Base-by-base conservation (phyloP, 192 early-diverging fungal genomes). In the Funneliformis geosporum region DNA sequence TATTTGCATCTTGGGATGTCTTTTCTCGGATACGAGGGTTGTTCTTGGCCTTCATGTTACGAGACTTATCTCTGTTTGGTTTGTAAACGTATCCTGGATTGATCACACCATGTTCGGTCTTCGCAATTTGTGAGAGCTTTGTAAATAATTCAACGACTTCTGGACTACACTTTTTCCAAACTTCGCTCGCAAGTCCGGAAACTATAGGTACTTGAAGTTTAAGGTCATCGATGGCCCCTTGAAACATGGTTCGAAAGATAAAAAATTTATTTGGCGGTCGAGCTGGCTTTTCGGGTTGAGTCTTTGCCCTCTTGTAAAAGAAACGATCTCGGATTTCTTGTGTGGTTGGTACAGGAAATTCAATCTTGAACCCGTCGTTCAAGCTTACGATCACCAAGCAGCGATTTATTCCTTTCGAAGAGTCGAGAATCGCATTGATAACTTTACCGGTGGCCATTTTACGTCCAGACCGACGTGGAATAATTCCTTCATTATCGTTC, bases 131-230 rank as follows among this genome's bases (percentile, higher is more conserved):
- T 16, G 76, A 59, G 27, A 78, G 42, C 55, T 67, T 78, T 3
- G 76, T 64, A 46, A 78, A 78, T 6, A 67, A 40, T 28, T 78
- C 76, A 33, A 67, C 67, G 5, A 78, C 76, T 50, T 78, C 76
- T 11, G 25, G n/a, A 25, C 64, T 67, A 7, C 43, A 66, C 39
- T 78, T 78, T 65, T 42, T 78, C 76, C 76, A 78, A 18, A 78
- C 76, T 46, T 78, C 60, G 39, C 76, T 78, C 8, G 76, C 76
- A 16, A 78, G 27, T 9, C 60, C 76, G 7, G 76, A 78, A 12
- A 78, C 76, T 1, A 78, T 78, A n/a, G 76, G 76, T 38, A 78
- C 76, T 50, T 78, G 76, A 50, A 78, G 47, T 67, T 78, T 78
- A n/a, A 67, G 68, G n/a, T 43, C 38, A 47, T 78, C 76, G 1